Base-by-base conservation (phyloP, 441 rosid species). In the Jatropha multifida region DNA sequence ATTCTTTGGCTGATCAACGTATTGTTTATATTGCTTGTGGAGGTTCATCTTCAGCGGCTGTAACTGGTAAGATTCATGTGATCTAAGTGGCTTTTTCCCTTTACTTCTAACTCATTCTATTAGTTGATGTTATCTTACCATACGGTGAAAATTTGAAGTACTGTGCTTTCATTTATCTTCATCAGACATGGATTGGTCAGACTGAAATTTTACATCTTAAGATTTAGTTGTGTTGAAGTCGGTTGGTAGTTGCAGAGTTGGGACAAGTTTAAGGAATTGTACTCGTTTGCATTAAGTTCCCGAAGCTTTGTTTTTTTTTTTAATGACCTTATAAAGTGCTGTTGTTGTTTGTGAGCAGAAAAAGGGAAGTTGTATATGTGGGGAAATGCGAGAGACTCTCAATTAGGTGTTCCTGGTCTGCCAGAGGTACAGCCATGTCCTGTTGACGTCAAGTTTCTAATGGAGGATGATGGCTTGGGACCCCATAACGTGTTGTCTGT, bases 331-430 rank as follows among this genome's bases (percentile, higher is more conserved):
- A 15, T 32, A 20, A 18, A 23, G 38, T 11, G 37, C 44, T 49
- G 17, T 74, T 49, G 55, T 69, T 71, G 61, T 3, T 58, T 78
- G 62, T 61, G 51, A 59, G 81, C 86, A 94, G 98, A 90, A 78
- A 78, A 79, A 80, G 98, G 95, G 74, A 87, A 92, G 81, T 77
- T 95, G 68, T 92, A 85, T 86, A 87, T 88, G 96, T 95, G 99
- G 98, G 98, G 99, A 86, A 95, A 93, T 80, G 85, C 89, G 73
- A 88, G 86, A 86, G 99, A 95, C 82, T 87, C 86, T 70, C 98
- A 95, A 79, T 61, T 92, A 76, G 99, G 98, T 71, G 90, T 90
- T 79, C 94, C 98, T 13, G 97, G 97, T 66, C 77, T 93, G 73
- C 90, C 93, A 1, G 94, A 92, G 76, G 80, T 23, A 23, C 23